Percentiles rank a stretch among this genome's conserved stretches.
These are phyloP conservation scores for Paramyrothecium roridum DNA, from an alignment of 2,329 filamentous ascomycete genomes.

Conservation along the genomic window DNA sequence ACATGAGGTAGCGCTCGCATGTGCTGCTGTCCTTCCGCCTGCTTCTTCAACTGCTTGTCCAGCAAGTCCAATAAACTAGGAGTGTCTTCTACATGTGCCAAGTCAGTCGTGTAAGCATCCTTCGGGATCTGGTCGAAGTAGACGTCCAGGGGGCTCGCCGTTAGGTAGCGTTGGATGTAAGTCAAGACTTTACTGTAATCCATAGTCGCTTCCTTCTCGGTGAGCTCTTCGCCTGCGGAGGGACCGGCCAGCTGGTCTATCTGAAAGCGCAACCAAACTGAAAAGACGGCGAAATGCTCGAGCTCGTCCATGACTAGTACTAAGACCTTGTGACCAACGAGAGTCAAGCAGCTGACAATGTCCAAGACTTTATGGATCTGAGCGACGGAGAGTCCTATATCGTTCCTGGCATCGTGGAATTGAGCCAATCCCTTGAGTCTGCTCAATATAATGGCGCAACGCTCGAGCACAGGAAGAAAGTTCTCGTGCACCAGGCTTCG, in stretches of 20 bases:
- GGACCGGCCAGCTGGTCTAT: conserved; percentile 71
- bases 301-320: conserved; percentile 72
- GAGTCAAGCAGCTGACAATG: conserved; percentile 68
- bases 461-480: conserved; percentile 82
- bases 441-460: conserved; percentile 76
- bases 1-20: conserved; percentile 56
- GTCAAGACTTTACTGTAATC: conserved; percentile 70
- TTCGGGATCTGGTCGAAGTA: conserved; percentile 53
- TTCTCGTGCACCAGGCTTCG: conserved; percentile 80
- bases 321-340: conserved; percentile 72
- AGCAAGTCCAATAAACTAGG: conserved; percentile 45
- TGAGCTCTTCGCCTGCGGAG: conserved; percentile 64
- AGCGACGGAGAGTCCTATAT: conserved; percentile 62
- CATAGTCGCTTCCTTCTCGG: conserved; percentile 73
- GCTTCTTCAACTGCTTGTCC: conserved; percentile 43
- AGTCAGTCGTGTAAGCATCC: conserved; percentile 48
- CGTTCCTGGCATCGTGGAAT: conserved; percentile 66
- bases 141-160: conserved; percentile 59
- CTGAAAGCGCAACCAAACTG: conserved; percentile 77
- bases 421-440: conserved; percentile 79
- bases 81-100: conserved; percentile 40
- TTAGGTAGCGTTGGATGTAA: conserved; percentile 73
- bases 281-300: conserved; percentile 73
- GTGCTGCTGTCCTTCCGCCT: conserved; percentile 41
- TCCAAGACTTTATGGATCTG: conserved; percentile 67